These are phyloP conservation scores for Scutellaria baicalensis DNA, from an alignment of 257 asterid species.

Conservation along the genomic window DNA sequence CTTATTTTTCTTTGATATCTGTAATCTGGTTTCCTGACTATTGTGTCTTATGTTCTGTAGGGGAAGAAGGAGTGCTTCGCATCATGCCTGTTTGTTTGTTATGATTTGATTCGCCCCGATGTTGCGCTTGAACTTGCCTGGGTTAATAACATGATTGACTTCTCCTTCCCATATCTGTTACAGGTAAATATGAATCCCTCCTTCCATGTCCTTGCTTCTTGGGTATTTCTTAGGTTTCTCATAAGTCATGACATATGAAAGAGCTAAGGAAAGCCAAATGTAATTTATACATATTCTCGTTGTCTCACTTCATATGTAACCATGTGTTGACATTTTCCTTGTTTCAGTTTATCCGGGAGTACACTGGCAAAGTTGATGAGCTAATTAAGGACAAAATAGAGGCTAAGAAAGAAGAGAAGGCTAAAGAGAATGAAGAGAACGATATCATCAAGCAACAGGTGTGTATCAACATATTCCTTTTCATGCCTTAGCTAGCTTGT, in stretches of 20 bases:
- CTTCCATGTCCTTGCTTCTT: background rate
- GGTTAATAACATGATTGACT: conserved; percentile 89
- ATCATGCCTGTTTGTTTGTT: conserved; percentile 90
- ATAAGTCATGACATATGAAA: background rate
- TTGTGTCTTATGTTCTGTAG: conserved; percentile 33
- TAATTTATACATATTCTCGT: background rate
- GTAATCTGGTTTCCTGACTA: background rate
- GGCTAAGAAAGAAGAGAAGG: conserved; percentile 43
- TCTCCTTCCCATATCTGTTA: conserved; percentile 85
- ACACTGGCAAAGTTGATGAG: conserved; percentile 55
- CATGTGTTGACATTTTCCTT: background rate
- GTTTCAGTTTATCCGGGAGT: conserved; percentile 51
- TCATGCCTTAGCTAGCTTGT: background rate
- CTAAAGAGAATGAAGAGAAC: conserved; percentile 44
- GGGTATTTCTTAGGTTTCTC: background rate
- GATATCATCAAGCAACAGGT: conserved; percentile 52
- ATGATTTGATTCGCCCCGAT: conserved; percentile 79
- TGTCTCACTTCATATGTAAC: background rate
- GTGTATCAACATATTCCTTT: background rate
- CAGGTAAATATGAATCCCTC: conserved; percentile 48
- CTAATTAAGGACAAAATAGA: conserved; percentile 47
- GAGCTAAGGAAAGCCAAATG: background rate
- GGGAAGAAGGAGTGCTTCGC: conserved; percentile 98
- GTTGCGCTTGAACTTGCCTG: conserved; percentile 96
- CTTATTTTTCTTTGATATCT: background rate